Base-by-base conservation (phyloP, 1,284 basidiomycete species). In the Cerrena zonata region DNA sequence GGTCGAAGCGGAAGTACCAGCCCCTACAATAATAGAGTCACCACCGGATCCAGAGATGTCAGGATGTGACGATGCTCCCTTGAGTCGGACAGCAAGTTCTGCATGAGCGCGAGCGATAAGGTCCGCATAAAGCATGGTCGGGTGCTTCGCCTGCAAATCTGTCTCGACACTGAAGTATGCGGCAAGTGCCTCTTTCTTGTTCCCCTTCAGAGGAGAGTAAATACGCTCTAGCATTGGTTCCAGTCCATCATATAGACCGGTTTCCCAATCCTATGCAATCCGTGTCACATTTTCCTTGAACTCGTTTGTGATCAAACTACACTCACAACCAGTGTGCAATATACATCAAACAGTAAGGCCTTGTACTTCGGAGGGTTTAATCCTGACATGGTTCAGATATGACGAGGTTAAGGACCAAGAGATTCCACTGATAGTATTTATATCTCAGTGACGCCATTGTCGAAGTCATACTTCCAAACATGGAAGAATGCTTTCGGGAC, bases 261-360 rank as follows among this genome's bases (percentile, higher is more conserved):
- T 74, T 64, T 89, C 85, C 85, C 86, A 89, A 62, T 89, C 82
- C 80, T 84, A 56, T 22, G 39, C 18, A 30, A 45, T 41, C 27
- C 12, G 30, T 47, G 19, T 36, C 37, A 21, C 23, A 27, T 13
- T 21, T n/a, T 18, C 22, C 23, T 42, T 52, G 49, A 43, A 27
- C 46, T 45, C 43, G 34, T 23, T 36, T 45, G 10, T 21, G n/a
- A 37, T 48, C 10, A 40, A 5, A 41, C 10, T 47, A 37, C 4
- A 65, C 74, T 49, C 60, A 82, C 79, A 30, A 79, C 66, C 40
- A 88, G 74, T 1, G 86, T 89, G 12, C 81, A 84, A 57, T 87
- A 88, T 53, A 85, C 82, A 57, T 89, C 86, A 39, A 67, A 67
- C 49, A 65, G 50, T 41, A 67, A 58, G 27, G 58, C 62, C 45